phyloP scores from a whole-genome alignment of 1,284 basidiomycete genomes.

The Moniliella sp. region DNA sequence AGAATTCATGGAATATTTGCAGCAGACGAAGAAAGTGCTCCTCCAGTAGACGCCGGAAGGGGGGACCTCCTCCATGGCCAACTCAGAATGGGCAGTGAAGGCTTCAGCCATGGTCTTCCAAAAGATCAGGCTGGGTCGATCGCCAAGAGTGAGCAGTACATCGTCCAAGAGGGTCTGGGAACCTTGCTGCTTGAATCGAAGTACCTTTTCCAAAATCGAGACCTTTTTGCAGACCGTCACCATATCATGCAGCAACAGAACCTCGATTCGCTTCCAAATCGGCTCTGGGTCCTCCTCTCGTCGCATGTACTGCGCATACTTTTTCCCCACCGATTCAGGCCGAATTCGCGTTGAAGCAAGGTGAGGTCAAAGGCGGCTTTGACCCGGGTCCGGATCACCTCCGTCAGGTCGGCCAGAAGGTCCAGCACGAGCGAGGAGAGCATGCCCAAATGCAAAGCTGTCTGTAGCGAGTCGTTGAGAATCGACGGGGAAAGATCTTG shows the following conservation, averaged over 20 bases:
- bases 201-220: constrained; percentile 77
- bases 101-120: constrained; percentile 54
- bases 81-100: constrained; percentile 1
- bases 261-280: constrained; percentile 61
- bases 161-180: constrained; percentile 54
- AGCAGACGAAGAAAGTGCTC: background rate
- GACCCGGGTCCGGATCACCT: constrained; percentile 57
- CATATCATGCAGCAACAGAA: constrained; percentile 59
- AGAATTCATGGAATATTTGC: background rate
- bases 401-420: constrained; percentile 57
- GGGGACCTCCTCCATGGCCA: background rate
- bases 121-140: constrained; percentile 67
- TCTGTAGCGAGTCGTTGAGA: constrained; percentile 73
- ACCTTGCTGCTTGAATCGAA: constrained; percentile 49
- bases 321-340: too few relatives aligned
- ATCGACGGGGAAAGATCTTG: constrained; percentile 38
- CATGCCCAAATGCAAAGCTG: constrained; percentile 69
- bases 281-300: too few relatives aligned
- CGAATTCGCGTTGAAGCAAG: constrained; percentile 61
- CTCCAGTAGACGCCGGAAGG: background rate
- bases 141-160: constrained; percentile 50
- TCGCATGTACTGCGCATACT: too few relatives aligned
- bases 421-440: constrained; percentile 61
- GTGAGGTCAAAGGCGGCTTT: constrained; percentile 61
- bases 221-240: constrained; percentile 53